Evolutionary conservation across 2,329 filamentous ascomycete species (phyloP), one percentile per base, ranked within the genome.

Genomic region (Paracoccidioides lutzii): DNA sequence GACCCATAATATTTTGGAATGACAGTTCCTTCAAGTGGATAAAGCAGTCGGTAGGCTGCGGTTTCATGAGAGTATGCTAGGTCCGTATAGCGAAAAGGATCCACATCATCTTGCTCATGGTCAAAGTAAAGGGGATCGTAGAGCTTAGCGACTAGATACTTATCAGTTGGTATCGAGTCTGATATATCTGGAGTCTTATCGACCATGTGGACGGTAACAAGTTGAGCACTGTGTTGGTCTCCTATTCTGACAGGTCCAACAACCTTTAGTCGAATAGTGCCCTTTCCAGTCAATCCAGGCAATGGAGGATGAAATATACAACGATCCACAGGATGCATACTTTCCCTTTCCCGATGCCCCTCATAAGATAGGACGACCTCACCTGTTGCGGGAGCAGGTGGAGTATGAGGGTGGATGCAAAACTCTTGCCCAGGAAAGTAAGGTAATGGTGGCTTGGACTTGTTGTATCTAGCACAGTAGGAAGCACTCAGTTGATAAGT

Each of bases 1-100:
- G 56, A 57, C 28, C 53, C 56, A 43, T 51, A 57, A 41, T 46
- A 57, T 40, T 40, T 44, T 22, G 56, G 53, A 46, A 57, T 55
- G 37, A 42, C 6, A 22, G 30, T 46, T 40, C 56, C 56, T 33
- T 57, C 28, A n/a, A 57, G 42, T n/a, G 40, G 12, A 12, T n/a
- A 10, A 49, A 57, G 52, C 28, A 14, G 5, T 35, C 15, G 22
- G 37, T 57, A 57, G 45, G 52, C 44, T 35, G 50, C 45, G 14
- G 51, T 43, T 35, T 57, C 52, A 32, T 54, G 52, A 14, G 52
- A 42, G 35, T 57, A 57, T 38, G 28, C 41, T 30, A 42, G 33
- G 7, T 57, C 56, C 7, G 37, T 44, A 46, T 8, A 48, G 28
- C 37, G 46, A 37, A 57, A 55, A 41, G 56, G 45, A 46, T 57